These are phyloP conservation scores for Mycena kentingensis DNA, from an alignment of 768 basidiomycete genomes.

Conservation along the genomic window DNA sequence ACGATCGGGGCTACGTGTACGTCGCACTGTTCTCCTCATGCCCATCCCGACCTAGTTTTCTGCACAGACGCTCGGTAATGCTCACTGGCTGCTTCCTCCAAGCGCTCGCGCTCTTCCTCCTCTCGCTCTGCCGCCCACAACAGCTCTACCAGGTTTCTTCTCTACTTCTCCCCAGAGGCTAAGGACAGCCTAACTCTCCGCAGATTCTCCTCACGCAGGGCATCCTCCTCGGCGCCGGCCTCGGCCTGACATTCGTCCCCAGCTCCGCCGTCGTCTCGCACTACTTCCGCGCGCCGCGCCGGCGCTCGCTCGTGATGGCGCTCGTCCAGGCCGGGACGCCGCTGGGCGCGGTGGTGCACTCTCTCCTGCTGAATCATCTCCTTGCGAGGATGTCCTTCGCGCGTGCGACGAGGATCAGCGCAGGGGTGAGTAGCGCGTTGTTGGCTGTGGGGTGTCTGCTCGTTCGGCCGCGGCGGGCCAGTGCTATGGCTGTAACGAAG, in stretches of 20 bases:
- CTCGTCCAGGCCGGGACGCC: slow-evolving; percentile 42
- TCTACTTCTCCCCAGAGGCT: neutral
- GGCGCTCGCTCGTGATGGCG: slow-evolving; percentile 45
- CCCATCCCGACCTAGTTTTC: too few relatives aligned
- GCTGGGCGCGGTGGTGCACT: slow-evolving; percentile 46
- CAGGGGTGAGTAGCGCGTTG: slow-evolving; percentile 36
- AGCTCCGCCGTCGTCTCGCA: slow-evolving; percentile 46
- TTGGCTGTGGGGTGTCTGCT: slow-evolving; percentile 30
- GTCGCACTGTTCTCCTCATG: too few relatives aligned
- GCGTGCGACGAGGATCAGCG: slow-evolving; percentile 42
- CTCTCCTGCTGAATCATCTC: slow-evolving; percentile 47
- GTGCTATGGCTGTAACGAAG: slow-evolving; percentile 32
- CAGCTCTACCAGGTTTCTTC: slow-evolving; percentile 35
- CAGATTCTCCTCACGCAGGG: slow-evolving; percentile 53
- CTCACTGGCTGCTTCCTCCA: slow-evolving; percentile 48
- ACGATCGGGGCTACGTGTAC: neutral
- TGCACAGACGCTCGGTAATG: slow-evolving; percentile 48
- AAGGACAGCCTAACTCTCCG: neutral
- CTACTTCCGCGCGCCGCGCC: slow-evolving; percentile 44
- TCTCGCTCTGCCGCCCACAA: slow-evolving; percentile 37
- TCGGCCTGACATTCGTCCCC: slow-evolving; percentile 55
- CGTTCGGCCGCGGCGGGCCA: neutral
- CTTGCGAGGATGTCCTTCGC: slow-evolving; percentile 42
- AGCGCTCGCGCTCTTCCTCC: slow-evolving; percentile 47
- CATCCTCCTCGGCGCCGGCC: slow-evolving; percentile 49